Percentiles rank a stretch among this genome's conserved stretches.
Evolutionary conservation across 2,329 filamentous ascomycete species (phyloP).

Genomic region (Pseudophaeomoniella oleicola): DNA sequence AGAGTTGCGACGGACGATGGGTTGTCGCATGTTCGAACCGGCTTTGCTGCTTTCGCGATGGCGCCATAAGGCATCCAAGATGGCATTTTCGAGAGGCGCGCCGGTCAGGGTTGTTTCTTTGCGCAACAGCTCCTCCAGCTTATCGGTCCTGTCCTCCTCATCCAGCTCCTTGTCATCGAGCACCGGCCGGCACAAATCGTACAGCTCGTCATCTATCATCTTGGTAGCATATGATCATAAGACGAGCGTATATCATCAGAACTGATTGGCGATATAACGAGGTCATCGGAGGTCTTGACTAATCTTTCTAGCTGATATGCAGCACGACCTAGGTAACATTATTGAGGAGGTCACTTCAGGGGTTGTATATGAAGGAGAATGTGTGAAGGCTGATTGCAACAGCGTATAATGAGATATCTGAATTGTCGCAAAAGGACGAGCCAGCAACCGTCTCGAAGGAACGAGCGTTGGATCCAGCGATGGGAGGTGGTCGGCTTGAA

Average conservation of each 20-base stretch:
- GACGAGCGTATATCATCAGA: constrained; percentile 2
- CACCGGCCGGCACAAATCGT: constrained; percentile 80
- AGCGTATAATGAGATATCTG: no score
- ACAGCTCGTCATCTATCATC: constrained; percentile 89
- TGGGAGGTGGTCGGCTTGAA: no score
- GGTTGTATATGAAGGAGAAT: no score
- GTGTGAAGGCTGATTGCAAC: no score
- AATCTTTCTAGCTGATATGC: background rate
- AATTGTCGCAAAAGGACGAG: background rate
- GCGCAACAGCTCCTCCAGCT: constrained; percentile 70
- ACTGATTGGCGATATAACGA: constrained; percentile 1
- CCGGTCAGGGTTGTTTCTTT: constrained; percentile 64
- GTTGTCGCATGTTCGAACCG: constrained; percentile 71
- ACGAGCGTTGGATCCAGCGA: no score
- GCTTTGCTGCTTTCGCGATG: constrained; percentile 25
- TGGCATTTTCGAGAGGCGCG: constrained; percentile 69
- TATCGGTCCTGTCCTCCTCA: constrained; percentile 92
- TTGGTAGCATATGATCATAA: constrained; percentile 15
- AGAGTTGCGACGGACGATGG: constrained; percentile 76
- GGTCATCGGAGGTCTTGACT: background rate
- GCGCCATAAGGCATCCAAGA: constrained; percentile 76
- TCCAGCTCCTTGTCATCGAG: constrained; percentile 69
- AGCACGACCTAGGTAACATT: constrained; percentile 2
- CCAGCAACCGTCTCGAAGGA: background rate
- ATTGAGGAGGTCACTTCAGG: constrained; percentile 1